phyloP scores from a whole-genome alignment of 2,329 filamentous ascomycete genomes.

The Botrytis paeoniae region DNA sequence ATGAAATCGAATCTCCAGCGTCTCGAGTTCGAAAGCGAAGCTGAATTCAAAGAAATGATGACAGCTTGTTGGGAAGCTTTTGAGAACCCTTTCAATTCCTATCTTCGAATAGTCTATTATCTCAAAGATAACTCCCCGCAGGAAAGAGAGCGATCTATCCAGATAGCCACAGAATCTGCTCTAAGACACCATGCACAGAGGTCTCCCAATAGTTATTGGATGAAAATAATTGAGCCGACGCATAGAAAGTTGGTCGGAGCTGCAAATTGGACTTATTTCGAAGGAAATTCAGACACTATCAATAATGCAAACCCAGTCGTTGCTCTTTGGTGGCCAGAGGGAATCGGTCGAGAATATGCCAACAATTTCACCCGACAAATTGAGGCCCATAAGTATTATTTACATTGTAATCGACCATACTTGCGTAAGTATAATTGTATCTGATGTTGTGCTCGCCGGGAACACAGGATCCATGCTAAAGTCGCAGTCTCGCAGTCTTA shows the following conservation, averaged over 20 bases:
- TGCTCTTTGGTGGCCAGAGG: not conserved
- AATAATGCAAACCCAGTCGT: not conserved
- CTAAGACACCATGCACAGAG: not conserved
- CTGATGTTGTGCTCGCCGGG: not conserved
- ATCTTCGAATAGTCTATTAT: not conserved
- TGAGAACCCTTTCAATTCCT: not conserved
- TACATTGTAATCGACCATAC: not conserved
- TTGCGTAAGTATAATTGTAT: not conserved
- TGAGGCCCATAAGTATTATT: not conserved
- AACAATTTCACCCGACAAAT: not conserved
- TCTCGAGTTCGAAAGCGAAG: not conserved
- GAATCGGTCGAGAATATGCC: slow-evolving; percentile 1
- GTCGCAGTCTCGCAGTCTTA: not conserved
- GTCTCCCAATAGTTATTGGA: slow-evolving; percentile 5
- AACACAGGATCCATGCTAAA: not conserved
- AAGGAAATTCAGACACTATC: not conserved
- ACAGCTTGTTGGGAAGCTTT: not conserved
- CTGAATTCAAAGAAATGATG: not conserved
- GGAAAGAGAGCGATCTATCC: not conserved
- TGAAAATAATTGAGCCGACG: not conserved
- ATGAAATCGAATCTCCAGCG: not conserved
- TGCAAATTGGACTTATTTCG: not conserved
- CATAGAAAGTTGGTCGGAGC: not conserved
- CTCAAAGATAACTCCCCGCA: not conserved
- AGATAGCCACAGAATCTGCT: not conserved